phyloP scores from a whole-genome alignment of 1,284 basidiomycete species.

The Phylloporus sp. region DNA sequence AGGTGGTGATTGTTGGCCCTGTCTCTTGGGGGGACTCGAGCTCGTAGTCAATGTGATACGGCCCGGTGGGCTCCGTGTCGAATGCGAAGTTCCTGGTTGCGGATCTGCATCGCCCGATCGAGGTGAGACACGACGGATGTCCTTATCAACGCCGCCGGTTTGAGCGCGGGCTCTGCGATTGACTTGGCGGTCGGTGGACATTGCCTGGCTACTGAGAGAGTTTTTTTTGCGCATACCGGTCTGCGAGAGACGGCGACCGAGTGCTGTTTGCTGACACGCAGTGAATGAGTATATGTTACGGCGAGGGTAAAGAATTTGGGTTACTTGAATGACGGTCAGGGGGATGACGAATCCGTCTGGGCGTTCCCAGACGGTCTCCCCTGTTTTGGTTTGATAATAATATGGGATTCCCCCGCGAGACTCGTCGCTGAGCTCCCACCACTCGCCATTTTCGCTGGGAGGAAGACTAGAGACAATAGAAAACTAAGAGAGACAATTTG shows the following conservation, averaged over 20 bases:
- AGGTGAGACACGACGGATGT: conserved; percentile 34
- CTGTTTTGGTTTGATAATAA: conserved; percentile 91
- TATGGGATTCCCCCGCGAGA: conserved; percentile 82
- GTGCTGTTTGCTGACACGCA: conserved; percentile 68
- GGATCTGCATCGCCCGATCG: conserved; percentile 36
- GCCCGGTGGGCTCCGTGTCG: conserved; percentile 40
- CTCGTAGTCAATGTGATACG: conserved; percentile 35
- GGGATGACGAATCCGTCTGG: conserved; percentile 91
- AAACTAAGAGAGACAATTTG: conserved; percentile 21
- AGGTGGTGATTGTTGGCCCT: conserved; percentile 29
- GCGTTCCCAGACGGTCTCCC: conserved; percentile 88
- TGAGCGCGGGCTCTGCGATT: conserved; percentile 48
- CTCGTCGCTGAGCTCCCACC: conserved; percentile 93
- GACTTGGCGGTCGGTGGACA: conserved; percentile 34
- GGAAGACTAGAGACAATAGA: conserved; percentile 65
- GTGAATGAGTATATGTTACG: conserved; percentile 18
- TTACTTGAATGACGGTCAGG: conserved; percentile 83
- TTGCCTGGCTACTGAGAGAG: conserved; percentile 4
- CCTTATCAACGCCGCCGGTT: conserved; percentile 45
- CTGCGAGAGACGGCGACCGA: conserved; percentile 71
- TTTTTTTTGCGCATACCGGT: conserved; percentile 40
- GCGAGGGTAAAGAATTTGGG: conserved; percentile 9
- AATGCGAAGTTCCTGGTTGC: conserved; percentile 33
- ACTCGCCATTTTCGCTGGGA: conserved; percentile 85
- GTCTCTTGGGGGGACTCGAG: conserved; percentile 32